These are phyloP conservation scores for Pholiota molesta DNA, from an alignment of 768 basidiomycete genomes.

Conservation along the genomic window DNA sequence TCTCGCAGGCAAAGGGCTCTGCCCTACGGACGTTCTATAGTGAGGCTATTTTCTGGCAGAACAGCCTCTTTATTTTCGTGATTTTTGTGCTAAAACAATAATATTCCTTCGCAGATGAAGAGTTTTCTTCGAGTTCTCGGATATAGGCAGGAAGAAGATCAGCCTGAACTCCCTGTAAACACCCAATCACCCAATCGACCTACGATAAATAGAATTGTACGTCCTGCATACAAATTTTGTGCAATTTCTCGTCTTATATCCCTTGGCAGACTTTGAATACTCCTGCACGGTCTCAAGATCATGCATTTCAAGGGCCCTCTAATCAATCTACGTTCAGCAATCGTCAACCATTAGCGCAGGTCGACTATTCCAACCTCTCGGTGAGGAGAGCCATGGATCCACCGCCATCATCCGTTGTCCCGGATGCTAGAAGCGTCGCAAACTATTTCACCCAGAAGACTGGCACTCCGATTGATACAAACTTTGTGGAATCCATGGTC, in stretches of 20 bases:
- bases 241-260: neutral
- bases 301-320: slow-evolving; percentile 2
- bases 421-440: neutral
- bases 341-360: slow-evolving; percentile 2
- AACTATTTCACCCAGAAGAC: neutral
- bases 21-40: slow-evolving; percentile 49
- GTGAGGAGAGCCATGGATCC: slow-evolving; percentile 6
- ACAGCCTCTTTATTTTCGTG: neutral
- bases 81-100: neutral
- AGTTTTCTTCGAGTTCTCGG: slow-evolving; percentile 1
- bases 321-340: neutral
- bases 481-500: neutral
- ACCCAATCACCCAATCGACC: neutral
- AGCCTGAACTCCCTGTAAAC: neutral
- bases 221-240: neutral
- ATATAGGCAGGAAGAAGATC: neutral
- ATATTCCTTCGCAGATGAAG: neutral
- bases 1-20: slow-evolving; percentile 33
- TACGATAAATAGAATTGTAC: neutral
- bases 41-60: slow-evolving; percentile 4
- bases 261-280: neutral
- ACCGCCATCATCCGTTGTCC: neutral
- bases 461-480: neutral
- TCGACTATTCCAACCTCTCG: neutral
- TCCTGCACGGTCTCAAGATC: slow-evolving; percentile 8